Conservation (phyloP, 257 asterid genomes). For the Nicotiana noctiflora region DNA sequence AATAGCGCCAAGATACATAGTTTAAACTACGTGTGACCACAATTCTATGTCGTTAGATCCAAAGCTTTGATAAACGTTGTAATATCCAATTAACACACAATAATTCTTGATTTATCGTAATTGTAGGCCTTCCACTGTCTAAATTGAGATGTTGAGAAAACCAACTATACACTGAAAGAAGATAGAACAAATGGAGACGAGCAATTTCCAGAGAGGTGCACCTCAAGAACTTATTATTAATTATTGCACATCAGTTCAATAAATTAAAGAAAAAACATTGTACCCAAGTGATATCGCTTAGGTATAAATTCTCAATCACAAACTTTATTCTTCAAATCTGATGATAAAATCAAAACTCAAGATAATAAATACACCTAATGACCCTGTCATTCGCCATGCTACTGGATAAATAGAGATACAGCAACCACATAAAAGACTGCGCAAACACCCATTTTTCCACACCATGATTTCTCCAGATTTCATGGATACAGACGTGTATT, state of each 20-base stretch:
- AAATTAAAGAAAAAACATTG: constrained; percentile 11
- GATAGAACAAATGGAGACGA: neutral
- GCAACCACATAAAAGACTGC: constrained; percentile 23
- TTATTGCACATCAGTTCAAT: constrained; percentile 1
- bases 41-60: neutral
- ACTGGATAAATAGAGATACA: constrained; percentile 29
- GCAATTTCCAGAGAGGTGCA: neutral
- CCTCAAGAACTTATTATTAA: neutral
- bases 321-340: constrained; percentile 6
- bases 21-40: neutral
- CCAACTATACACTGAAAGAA: neutral
- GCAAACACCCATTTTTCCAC: constrained; percentile 21
- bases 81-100: neutral
- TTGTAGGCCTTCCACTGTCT: neutral
- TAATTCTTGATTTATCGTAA: neutral
- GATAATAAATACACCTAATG: constrained; percentile 1
- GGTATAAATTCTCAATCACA: neutral
- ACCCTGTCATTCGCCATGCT: neutral
- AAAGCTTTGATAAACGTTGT: neutral
- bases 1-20: neutral
- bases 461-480: constrained; percentile 12
- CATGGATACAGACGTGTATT: constrained; percentile 5
- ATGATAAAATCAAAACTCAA: neutral
- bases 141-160: neutral
- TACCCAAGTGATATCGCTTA: constrained; percentile 1